Percentiles rank a stretch among this genome's conserved stretches.
phyloP scores from a whole-genome alignment of 345 rosid genomes.

The Cardamine resedifolia region DNA sequence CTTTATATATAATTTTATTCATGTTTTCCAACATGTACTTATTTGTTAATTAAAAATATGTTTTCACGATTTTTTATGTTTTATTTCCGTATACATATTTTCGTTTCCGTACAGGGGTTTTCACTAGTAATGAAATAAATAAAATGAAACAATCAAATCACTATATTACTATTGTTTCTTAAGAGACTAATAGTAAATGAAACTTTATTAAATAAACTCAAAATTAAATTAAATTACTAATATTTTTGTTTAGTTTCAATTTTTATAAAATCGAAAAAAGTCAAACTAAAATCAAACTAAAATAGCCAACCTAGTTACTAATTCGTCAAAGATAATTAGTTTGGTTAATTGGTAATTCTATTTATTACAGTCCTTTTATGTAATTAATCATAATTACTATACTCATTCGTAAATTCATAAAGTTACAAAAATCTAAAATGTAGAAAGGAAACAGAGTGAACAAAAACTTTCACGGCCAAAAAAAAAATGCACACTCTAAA shows the following conservation, averaged over 20 bases:
- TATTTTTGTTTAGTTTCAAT: neutral
- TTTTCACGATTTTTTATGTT: too few species aligned
- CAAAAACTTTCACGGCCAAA: slow-evolving; percentile 6
- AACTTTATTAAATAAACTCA: neutral
- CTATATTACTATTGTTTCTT: neutral
- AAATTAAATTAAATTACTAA: neutral
- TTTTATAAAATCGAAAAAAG: neutral
- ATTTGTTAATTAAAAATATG: too few species aligned
- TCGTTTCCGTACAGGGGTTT: too few species aligned
- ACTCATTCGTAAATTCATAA: neutral
- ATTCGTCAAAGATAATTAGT: neutral
- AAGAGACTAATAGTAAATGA: neutral
- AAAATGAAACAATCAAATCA: neutral
- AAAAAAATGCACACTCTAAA: slow-evolving; percentile 26
- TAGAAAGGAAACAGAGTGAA: neutral
- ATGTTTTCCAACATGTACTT: too few species aligned
- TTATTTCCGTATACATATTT: too few species aligned
- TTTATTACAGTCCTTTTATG: neutral
- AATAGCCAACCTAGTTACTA: neutral
- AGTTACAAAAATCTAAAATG: neutral
- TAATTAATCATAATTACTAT: neutral
- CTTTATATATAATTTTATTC: too few species aligned
- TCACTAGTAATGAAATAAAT: too few species aligned
- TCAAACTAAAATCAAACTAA: neutral
- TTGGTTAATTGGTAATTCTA: neutral